These are phyloP conservation scores for Saccharomycopsis sp. DNA, from an alignment of 805 yeast species.

Conservation along the genomic window DNA sequence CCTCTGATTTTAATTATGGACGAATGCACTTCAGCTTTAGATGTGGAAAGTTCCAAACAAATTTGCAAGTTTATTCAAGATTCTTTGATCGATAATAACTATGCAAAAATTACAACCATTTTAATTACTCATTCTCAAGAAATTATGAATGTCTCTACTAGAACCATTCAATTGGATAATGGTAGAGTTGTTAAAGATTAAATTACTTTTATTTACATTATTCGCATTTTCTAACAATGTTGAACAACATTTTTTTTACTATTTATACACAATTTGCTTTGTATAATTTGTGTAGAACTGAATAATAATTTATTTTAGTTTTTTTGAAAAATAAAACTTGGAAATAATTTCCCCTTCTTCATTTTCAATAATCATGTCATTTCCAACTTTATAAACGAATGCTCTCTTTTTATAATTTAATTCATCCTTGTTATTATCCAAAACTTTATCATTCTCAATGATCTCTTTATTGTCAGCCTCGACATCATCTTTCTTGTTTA, in stretches of 20 bases:
- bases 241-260: not conserved
- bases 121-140: slow-evolving; percentile 68
- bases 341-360: no score
- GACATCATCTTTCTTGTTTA: no score
- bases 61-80: slow-evolving; percentile 40
- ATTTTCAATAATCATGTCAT: no score
- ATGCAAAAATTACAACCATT: slow-evolving; percentile 37
- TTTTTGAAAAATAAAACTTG: not conserved
- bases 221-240: not conserved
- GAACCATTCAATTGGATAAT: slow-evolving; percentile 35
- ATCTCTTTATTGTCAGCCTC: no score
- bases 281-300: no score
- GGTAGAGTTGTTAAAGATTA: slow-evolving; percentile 29
- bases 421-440: no score
- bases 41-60: slow-evolving; percentile 42
- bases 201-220: not conserved
- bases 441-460: no score
- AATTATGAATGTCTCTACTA: slow-evolving; percentile 49
- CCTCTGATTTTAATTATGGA: slow-evolving; percentile 70
- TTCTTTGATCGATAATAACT: slow-evolving; percentile 23
- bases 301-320: not conserved
- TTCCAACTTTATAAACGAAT: no score
- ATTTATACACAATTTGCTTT: not conserved
- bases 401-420: no score
- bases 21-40: slow-evolving; percentile 86